Conservation (phyloP, 768 basidiomycete species). For the Macrolepiota dolichaula region DNA sequence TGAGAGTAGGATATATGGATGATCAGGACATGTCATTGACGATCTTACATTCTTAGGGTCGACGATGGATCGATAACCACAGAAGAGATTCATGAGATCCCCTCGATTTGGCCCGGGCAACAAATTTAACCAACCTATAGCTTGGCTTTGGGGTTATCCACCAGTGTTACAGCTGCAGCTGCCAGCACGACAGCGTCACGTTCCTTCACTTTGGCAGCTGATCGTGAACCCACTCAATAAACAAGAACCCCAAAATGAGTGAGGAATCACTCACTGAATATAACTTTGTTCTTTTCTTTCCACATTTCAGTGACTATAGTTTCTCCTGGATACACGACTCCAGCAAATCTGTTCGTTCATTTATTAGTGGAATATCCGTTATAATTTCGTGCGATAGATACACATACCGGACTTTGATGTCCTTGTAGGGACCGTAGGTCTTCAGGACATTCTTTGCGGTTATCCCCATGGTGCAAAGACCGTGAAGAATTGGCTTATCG, state of each 20-base stretch:
- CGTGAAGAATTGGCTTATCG: constrained; percentile 84
- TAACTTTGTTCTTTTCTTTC: constrained; percentile 89
- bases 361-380: neutral
- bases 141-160: constrained; percentile 53
- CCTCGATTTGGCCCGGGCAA: neutral
- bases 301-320: constrained; percentile 97
- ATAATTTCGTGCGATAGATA: neutral
- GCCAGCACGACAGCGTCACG: constrained; percentile 67
- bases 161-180: constrained; percentile 79
- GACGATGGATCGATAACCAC: neutral
- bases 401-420: constrained; percentile 90
- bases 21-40: neutral
- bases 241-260: neutral
- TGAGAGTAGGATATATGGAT: neutral
- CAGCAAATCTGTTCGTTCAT: constrained; percentile 60
- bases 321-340: constrained; percentile 92
- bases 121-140: constrained; percentile 33
- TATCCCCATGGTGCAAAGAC: constrained; percentile 90
- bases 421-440: constrained; percentile 78
- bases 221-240: constrained; percentile 1
- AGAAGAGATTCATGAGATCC: neutral
- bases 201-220: constrained; percentile 90
- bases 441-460: constrained; percentile 91
- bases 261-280: constrained; percentile 73
- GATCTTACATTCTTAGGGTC: neutral